Conservation (phyloP, 2,329 filamentous ascomycete genomes). For the Chrysoporthe austroafricana region DNA sequence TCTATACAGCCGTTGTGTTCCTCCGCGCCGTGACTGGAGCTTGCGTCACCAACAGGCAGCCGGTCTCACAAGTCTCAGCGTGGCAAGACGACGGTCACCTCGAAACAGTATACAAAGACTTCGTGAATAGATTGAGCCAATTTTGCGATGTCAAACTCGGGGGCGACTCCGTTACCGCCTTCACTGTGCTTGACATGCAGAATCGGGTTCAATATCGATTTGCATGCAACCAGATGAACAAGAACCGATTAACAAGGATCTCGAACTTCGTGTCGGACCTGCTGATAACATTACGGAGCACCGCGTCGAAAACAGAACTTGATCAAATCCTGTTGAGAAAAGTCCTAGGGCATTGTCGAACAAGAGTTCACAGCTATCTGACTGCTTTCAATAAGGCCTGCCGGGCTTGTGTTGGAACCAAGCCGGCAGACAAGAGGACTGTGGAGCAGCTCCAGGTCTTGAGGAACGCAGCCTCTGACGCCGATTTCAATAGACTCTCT, state of each 20-base stretch:
- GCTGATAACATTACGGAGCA: neutral
- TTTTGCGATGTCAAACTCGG: constrained; percentile 23
- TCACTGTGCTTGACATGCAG: constrained; percentile 19
- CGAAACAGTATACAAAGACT: constrained; percentile 10
- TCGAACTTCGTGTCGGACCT: constrained; percentile 11
- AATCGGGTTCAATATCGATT: constrained; percentile 19
- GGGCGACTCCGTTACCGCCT: constrained; percentile 23
- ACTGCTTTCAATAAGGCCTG: neutral
- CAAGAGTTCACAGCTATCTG: constrained; percentile 4
- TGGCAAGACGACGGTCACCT: neutral
- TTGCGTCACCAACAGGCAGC: constrained; percentile 1
- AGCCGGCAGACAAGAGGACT: neutral
- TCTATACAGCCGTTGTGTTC: constrained; percentile 14
- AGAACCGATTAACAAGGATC: neutral
- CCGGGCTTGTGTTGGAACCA: neutral
- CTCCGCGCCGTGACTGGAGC: constrained; percentile 9
- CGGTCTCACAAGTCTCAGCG: neutral
- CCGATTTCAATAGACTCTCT: neutral
- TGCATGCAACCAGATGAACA: constrained; percentile 19
- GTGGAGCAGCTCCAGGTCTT: neutral
- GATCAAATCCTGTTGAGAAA: neutral
- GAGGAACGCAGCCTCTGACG: neutral
- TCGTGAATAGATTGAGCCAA: constrained; percentile 26
- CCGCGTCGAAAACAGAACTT: neutral
- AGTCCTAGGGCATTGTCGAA: constrained; percentile 8